Evolutionary conservation across 1,139 yeast species (phyloP), one percentile per base, ranked within the genome.

Genomic region (Hemisphaericaspora xylofermentans): DNA sequence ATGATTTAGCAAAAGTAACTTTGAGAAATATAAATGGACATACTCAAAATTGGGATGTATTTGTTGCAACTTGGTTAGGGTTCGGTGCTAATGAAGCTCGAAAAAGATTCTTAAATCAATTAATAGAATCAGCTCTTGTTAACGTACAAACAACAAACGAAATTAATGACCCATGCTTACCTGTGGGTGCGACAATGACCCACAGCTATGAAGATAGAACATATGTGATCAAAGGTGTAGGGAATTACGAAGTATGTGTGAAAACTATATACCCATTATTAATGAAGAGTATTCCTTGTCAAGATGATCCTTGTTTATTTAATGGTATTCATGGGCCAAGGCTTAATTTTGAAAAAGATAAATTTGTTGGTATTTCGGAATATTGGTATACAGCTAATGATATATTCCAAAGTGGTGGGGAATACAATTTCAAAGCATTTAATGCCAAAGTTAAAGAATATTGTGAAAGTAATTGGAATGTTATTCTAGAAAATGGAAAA

Each of bases 361-460:
- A 76, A 51, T 85, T 86, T 60, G 79, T 86, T 29, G 95, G 95
- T 0, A 78, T 84, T 16, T 83, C 91, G 1, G 95, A 86, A 54
- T 86, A 84, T 61, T 85, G 93, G 93, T 86, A 86, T 54, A 84
- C 93, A 1, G 89, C 93, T 4, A 84, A 85, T 55, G 94, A 86
- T 53, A 79, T 86, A 5, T 85, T 85, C 55, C 79, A 82, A 41
- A 74, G 86, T 62, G 89, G 89, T 8, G 93, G 93, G 6, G 85
- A 80, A 43, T 85, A 85, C 54, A 82, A 82, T 51, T 84, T 76
- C 54, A 70, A 75, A 41, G 64, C 68, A 29, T 84, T 83, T 55
- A 83, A 78, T 56, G 71, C 71, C 34, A 75, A 77, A 42, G 85
- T 84, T 3, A 74, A 76, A 47, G 69, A 71, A 26, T 85, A 76